Evolutionary conservation across 129 eudicot species (phyloP).

Genomic region (Heracleum sosnowskyi): DNA sequence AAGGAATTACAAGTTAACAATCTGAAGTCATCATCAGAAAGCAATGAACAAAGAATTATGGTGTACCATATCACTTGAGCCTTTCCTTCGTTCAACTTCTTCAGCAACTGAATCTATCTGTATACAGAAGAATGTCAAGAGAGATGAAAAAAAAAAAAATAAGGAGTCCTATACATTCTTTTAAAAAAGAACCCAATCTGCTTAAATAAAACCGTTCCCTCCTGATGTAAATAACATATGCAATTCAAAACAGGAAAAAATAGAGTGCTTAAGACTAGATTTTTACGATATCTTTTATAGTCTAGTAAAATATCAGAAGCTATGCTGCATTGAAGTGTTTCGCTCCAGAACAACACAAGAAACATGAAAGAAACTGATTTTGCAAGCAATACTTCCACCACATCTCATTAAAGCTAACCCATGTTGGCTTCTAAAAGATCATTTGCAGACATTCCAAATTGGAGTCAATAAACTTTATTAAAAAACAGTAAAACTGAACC

Average conservation of each 20-base stretch:
- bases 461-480: neutral
- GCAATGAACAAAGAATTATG: neutral
- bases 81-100: slow-evolving; percentile 64
- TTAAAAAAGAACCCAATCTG: neutral
- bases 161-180: neutral
- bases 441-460: neutral
- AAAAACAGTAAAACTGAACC: neutral
- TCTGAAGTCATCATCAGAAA: neutral
- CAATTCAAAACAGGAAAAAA: neutral
- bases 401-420: neutral
- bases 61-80: slow-evolving; percentile 60
- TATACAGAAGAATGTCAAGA: slow-evolving; percentile 8
- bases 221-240: no score
- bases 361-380: neutral
- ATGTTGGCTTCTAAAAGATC: neutral
- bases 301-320: no score
- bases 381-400: neutral
- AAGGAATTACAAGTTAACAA: neutral
- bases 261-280: no score
- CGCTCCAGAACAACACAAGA: neutral
- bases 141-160: neutral
- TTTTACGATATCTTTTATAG: no score
- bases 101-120: slow-evolving; percentile 90
- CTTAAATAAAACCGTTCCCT: neutral
- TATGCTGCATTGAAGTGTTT: neutral